These are phyloP conservation scores for Pseudogymnoascus sp. DNA, from an alignment of 2,329 filamentous ascomycete species.

Conservation along the genomic window DNA sequence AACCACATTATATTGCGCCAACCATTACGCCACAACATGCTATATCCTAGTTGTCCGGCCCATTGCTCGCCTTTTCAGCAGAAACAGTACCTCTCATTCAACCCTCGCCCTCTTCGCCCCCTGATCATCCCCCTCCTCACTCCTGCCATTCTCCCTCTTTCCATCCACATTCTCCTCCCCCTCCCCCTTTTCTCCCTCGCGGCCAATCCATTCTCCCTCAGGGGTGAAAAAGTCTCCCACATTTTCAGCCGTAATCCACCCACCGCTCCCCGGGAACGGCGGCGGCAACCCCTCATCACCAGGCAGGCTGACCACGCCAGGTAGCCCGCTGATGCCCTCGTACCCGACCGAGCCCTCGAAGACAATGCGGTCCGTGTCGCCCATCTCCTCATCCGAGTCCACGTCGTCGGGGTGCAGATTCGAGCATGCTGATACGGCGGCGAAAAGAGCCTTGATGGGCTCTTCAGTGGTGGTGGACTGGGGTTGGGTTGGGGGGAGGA, in stretches of 20 bases:
- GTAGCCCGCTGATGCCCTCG: conserved; percentile 49
- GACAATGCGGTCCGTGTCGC: conserved; percentile 45
- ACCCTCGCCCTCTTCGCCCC: conserved; percentile 30
- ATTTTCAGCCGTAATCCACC: conserved; percentile 91
- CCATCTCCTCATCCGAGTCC: conserved; percentile 40
- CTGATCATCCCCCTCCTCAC: conserved; percentile 41
- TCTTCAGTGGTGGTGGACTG: conserved; percentile 32
- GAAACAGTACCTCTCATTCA: conserved; percentile 11
- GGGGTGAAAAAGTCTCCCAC: conserved; percentile 76
- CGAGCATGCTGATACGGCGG: conserved; percentile 66
- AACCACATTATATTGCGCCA: background rate
- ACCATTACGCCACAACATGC: background rate
- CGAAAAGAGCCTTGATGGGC: conserved; percentile 39
- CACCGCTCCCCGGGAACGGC: conserved; percentile 64
- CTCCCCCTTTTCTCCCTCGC: conserved; percentile 21
- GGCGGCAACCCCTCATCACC: conserved; percentile 50
- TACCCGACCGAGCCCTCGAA: conserved; percentile 46
- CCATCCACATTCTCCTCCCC: conserved; percentile 33
- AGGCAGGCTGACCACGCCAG: conserved; percentile 45
- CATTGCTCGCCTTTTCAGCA: background rate
- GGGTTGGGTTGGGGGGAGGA: conserved; percentile 43
- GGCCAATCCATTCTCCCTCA: conserved; percentile 68
- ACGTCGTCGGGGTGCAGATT: conserved; percentile 68
- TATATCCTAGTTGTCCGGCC: background rate
- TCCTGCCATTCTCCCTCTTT: conserved; percentile 42